These are phyloP conservation scores for Dalbergia cochinchinensis DNA, from an alignment of 306 rosid species.

Conservation along the genomic window DNA sequence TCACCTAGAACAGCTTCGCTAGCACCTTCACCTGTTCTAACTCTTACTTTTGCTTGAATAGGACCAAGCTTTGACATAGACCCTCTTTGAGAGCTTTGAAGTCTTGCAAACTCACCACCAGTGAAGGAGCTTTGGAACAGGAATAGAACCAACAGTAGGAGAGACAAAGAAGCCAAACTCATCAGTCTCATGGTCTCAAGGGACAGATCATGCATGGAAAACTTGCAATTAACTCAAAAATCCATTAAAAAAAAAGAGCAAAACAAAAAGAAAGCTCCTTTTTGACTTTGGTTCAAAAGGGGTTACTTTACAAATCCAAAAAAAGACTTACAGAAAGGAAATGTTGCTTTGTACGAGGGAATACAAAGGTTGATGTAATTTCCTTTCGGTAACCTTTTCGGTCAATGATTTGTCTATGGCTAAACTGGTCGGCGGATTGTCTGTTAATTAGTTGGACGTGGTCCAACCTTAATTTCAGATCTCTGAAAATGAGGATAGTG, in stretches of 20 bases:
- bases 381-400: background rate
- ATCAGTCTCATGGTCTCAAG: constrained; percentile 43
- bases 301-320: constrained; percentile 22
- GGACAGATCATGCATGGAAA: too few relatives aligned
- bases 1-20: too few relatives aligned
- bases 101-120: constrained; percentile 42
- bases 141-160: constrained; percentile 45
- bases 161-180: constrained; percentile 36
- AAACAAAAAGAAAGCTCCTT: too few relatives aligned
- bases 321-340: background rate
- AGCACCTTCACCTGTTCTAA: background rate
- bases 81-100: constrained; percentile 51
- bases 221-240: constrained; percentile 13
- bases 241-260: constrained; percentile 31
- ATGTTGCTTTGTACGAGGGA: background rate
- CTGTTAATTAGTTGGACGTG: background rate
- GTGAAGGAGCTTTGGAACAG: constrained; percentile 28
- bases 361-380: constrained; percentile 29
- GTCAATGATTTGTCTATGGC: constrained; percentile 7
- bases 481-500: constrained; percentile 56
- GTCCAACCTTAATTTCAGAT: constrained; percentile 46
- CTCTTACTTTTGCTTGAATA: constrained; percentile 23
- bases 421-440: background rate
- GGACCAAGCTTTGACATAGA: constrained; percentile 38
- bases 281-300: constrained; percentile 46